Base-by-base conservation (phyloP, 164 flowering plant genomes). In the Dillenia suffruticosa region DNA sequence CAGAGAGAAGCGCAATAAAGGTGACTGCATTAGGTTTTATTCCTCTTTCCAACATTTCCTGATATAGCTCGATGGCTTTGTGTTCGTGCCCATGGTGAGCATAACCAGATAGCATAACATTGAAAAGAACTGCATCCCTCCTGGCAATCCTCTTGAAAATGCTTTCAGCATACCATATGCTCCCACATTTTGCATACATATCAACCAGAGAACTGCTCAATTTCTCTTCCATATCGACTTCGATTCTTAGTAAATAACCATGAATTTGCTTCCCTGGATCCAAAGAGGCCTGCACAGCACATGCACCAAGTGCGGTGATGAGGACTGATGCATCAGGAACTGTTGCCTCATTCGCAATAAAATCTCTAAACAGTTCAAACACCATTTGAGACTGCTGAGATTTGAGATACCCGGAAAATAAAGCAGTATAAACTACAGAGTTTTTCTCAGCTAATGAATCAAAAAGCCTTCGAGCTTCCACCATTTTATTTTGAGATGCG, bases 141-240 rank as follows among this genome's bases (percentile, higher is more conserved):
- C 49, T 40, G 17, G 9, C 12, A 32, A 63, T 65, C 45, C 55
- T 66, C 13, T 45, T 51, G 57, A 90, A 92, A 22, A 83, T 44
- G 43, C 70, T 79, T 68, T 81, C 81, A 32, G 95, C 89, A 63
- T 80, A 83, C 15, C 32, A 49, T 46, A 88, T 58, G 53, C 74
- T 67, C n/a, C 96, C 97, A 72, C 90, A 86, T 68, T 92, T 92
- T 17, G 90, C 79, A 58, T 92, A 90, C 92, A 86, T 92, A 62
- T 90, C 97, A 49, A 88, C 70, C 56, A 88, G 51, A 17, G 90
- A 74, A 69, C 77, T 83, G 10, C 65, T 51, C 63, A 90, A 24
- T 65, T 84, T 90, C 60, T 69, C 71, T 24, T 84, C 91, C 70
- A 76, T 64, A 54, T 76, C 61, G 49, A 86, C 63, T 17, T 77